Percentiles rank a stretch among this genome's conserved stretches.
phyloP scores from a whole-genome alignment of 2,329 filamentous ascomycete genomes.

The Neonectria coccinea region DNA sequence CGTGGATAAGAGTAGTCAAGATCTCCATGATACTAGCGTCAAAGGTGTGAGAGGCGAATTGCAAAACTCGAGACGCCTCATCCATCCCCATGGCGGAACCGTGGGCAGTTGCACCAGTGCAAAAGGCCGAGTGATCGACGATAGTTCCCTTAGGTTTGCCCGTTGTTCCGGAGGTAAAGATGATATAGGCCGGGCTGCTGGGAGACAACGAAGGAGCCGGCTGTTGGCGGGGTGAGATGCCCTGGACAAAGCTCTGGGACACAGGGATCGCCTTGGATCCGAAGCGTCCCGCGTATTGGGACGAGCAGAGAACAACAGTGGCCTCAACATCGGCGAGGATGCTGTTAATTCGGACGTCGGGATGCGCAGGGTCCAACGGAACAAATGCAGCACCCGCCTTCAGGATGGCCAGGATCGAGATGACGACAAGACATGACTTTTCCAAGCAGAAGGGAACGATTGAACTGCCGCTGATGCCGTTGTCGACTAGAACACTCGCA shows the following conservation, averaged over 20 bases:
- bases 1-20: slow-evolving; percentile 38
- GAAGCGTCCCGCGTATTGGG: slow-evolving; percentile 19
- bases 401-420: slow-evolving; percentile 42
- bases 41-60: slow-evolving; percentile 40
- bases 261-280: slow-evolving; percentile 7
- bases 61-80: slow-evolving; percentile 8
- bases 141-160: slow-evolving; percentile 22
- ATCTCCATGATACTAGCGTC: slow-evolving; percentile 32
- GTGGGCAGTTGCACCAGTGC: slow-evolving; percentile 19
- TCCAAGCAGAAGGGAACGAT: slow-evolving; percentile 42
- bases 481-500: slow-evolving; percentile 2
- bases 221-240: background rate
- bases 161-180: slow-evolving; percentile 15
- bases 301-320: slow-evolving; percentile 22
- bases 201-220: background rate
- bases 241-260: background rate
- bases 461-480: background rate
- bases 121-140: slow-evolving; percentile 26
- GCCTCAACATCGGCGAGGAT: slow-evolving; percentile 25
- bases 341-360: slow-evolving; percentile 20
- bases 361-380: slow-evolving; percentile 41
- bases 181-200: background rate
- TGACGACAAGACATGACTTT: slow-evolving; percentile 42
- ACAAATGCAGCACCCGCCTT: slow-evolving; percentile 43
- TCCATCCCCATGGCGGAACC: slow-evolving; percentile 23